Percentiles rank a stretch among this genome's conserved stretches.
phyloP scores from a whole-genome alignment of 2,329 filamentous ascomycete genomes.

The Colletotrichum navitas region DNA sequence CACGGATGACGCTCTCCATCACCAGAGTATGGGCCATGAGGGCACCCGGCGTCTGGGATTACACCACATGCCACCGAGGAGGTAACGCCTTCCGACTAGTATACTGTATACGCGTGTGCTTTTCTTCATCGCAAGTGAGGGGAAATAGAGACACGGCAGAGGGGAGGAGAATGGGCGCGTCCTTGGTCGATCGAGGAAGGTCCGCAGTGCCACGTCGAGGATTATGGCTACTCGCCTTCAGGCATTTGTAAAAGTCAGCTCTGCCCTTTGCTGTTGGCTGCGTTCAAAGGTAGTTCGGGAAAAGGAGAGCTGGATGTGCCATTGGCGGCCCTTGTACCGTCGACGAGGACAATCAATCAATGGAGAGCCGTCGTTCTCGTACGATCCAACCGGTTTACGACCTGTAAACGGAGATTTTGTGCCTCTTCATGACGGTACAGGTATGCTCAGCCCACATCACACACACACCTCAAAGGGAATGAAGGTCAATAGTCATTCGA shows the following conservation, averaged over 20 bases:
- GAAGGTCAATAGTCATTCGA: background rate
- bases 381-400: background rate
- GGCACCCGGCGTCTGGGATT: background rate
- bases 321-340: background rate
- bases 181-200: background rate
- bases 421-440: background rate
- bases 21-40: background rate
- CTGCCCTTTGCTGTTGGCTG: background rate
- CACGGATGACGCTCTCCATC: background rate
- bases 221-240: background rate
- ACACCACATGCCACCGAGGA: background rate
- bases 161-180: background rate
- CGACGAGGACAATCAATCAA: background rate
- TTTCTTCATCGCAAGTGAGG: background rate
- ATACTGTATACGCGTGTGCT: too few species aligned
- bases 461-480: too few species aligned
- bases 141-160: background rate
- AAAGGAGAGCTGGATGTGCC: background rate
- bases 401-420: background rate
- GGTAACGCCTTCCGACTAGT: background rate
- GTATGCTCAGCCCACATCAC: background rate
- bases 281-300: background rate
- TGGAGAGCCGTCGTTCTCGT: background rate
- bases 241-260: background rate
- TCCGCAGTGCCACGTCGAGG: background rate